Base-by-base conservation (phyloP, 2,329 filamentous ascomycete genomes). In the Microdochium paspali region DNA sequence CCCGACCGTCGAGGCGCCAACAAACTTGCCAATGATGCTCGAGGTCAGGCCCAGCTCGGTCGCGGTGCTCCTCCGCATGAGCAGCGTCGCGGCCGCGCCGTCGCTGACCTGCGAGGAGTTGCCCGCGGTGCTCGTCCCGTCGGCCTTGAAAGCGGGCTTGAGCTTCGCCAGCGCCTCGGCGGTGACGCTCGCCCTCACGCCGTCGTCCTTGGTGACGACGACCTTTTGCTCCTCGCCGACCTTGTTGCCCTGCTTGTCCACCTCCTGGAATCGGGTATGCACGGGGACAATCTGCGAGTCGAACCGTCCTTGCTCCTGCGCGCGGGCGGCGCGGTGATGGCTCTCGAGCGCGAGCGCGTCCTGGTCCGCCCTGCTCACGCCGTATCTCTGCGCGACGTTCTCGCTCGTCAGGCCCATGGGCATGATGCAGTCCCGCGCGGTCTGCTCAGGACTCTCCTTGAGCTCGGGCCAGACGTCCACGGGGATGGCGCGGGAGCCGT, bases 401-500 rank as follows among this genome's bases (percentile, higher is more conserved):
- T 96, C 90, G 4, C 82, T 84, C 12, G 90, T 96, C 49, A 91
- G 67, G 0, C 90, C 90, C 90, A 96, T 96, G 56, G 84, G 81
- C 90, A 95, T 94, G 62, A 96, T 80, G 63, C 90, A 95, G 63
- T 95, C 90, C 39, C 77, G 71, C 3, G 87, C 86, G 53, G 94
- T 83, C 58, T 84, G 75, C 10, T 77, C 75, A 1, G 69, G 66
- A 3, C 76, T 82, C 1, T 84, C 76, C 56, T 72, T 79, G 51
- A 95, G 69, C 46, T 77, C 82, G 0, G 85, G 82, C 88, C 89
- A 95, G 10, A 89, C 67, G 53, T 89, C 79, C 0, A 82, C 83
- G 0, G 90, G 90, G 40, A 96, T 93, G n/a, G 90, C 90, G 49
- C 82, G 73, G 24, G 73, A 80, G 46, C 84, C 90, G 66, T 96